Evolutionary conservation across 2,329 filamentous ascomycete genomes (phyloP).

Genomic region (Nothomitra cinnamomea): DNA sequence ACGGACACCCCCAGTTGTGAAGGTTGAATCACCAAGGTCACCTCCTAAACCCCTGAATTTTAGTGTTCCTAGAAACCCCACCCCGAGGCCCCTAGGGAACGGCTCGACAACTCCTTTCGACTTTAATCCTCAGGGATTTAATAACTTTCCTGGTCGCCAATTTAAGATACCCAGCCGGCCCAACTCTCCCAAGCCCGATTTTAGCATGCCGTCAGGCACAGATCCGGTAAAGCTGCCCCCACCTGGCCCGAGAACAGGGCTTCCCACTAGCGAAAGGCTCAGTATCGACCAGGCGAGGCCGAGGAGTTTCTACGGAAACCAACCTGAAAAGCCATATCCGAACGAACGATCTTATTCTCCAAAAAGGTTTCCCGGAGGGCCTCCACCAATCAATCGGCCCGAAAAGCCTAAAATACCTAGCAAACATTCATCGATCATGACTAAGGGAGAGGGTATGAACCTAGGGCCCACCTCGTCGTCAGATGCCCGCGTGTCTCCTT

Average conservation of each 20-base stretch:
- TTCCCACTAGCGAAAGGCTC: constrained; percentile 41
- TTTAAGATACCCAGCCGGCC: constrained; percentile 40
- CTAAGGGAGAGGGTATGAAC: constrained; percentile 18
- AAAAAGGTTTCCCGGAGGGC: constrained; percentile 18
- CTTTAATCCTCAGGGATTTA: constrained; percentile 22
- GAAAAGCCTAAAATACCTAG: constrained; percentile 55
- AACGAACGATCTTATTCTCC: not conserved
- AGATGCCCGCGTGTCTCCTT: constrained; percentile 50
- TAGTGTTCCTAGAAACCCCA: constrained; percentile 7
- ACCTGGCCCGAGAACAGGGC: constrained; percentile 42
- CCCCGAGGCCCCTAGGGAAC: constrained; percentile 31
- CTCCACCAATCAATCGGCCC: constrained; percentile 63
- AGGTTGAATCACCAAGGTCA: constrained; percentile 52
- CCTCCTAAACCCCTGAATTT: constrained; percentile 34
- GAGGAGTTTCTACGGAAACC: not conserved
- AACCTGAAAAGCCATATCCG: not conserved
- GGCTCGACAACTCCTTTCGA: constrained; percentile 24
- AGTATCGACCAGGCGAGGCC: constrained; percentile 8
- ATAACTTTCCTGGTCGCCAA: constrained; percentile 24
- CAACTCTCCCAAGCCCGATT: constrained; percentile 34
- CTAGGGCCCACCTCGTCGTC: constrained; percentile 13
- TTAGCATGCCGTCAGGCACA: constrained; percentile 31
- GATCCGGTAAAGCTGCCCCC: constrained; percentile 38
- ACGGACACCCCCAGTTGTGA: constrained; percentile 45
- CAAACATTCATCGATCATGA: constrained; percentile 22